Evolutionary conservation across 2,329 filamentous ascomycete genomes (phyloP), one percentile per base, ranked within the genome.

Genomic region (Monilinia vaccinii-corymbosi): DNA sequence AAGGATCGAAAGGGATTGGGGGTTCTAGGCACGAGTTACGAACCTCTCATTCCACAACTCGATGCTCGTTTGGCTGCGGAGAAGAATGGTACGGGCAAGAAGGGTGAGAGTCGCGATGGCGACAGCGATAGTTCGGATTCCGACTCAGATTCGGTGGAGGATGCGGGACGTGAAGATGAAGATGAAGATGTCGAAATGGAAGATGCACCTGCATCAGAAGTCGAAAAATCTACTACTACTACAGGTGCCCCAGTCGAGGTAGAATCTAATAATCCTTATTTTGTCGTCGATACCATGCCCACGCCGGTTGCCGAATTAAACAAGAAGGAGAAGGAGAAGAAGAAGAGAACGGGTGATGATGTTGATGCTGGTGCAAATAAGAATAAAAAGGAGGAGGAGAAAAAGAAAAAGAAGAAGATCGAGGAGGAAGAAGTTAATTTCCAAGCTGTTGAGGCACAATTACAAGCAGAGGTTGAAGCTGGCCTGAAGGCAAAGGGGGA

Each of bases 311-410:
- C 25, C 40, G 32, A 48, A 3, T 32, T 36, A 3, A 34, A 47
- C 21, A 65, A 64, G 60, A 58, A 63, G 49, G 61, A 57, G n/a
- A 64, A 62, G 50, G 65, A 66, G 6, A 56, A 56, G 31, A 47
- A n/a, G n/a, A n/a, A n/a, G n/a, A n/a, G n/a, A n/a, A n/a, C n/a
- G n/a, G n/a, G n/a, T n/a, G n/a, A n/a, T n/a, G n/a, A n/a, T n/a
- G n/a, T n/a, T n/a, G n/a, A n/a, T n/a, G n/a, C n/a, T n/a, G n/a
- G n/a, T n/a, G n/a, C n/a, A n/a, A n/a, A 21, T 23, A 36, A 46
- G 31, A 9, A 34, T 11, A 34, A 57, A 4, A 46, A 42, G n/a
- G 89, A 96, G 66, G 96, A 94, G 77, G 84, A 89, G 49, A 23
- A 18, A 6, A 23, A 47, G 16, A 23, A 62, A 82, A 84, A 67